Conservation (phyloP, 441 rosid genomes). For the Populus tomentosa region DNA sequence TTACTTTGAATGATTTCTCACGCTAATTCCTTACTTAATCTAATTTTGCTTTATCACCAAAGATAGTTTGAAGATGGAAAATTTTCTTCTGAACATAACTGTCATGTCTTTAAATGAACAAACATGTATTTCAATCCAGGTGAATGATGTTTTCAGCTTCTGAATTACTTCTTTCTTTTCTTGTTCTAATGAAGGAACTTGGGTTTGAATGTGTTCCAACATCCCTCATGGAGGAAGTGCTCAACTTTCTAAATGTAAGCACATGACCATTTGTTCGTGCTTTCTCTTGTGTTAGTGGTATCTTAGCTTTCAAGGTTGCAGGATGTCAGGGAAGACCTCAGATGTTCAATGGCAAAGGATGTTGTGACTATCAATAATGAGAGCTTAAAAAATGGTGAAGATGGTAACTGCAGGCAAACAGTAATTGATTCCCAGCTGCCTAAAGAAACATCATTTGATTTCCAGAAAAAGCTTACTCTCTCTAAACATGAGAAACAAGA, state of each 20-base stretch:
- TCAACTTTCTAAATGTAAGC: constrained; percentile 78
- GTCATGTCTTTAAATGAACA: neutral
- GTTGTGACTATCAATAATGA: constrained; percentile 70
- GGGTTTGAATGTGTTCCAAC: constrained; percentile 95
- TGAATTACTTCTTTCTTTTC: constrained; percentile 13
- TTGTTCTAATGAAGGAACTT: constrained; percentile 51
- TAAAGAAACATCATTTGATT: constrained; percentile 45
- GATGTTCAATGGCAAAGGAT: constrained; percentile 94
- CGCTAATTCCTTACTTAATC: neutral
- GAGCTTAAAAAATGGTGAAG: constrained; percentile 54
- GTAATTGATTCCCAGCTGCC: constrained; percentile 28
- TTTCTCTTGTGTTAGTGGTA: constrained; percentile 11
- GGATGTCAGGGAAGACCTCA: constrained; percentile 90
- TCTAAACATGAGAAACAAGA: constrained; percentile 66
- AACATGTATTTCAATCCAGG: neutral
- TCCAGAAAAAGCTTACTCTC: constrained; percentile 78
- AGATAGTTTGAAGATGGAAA: neutral
- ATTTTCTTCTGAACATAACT: neutral
- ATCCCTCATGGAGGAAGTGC: constrained; percentile 90
- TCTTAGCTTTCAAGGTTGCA: constrained; percentile 39
- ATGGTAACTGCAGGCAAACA: constrained; percentile 19
- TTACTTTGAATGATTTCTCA: neutral
- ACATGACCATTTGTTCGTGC: constrained; percentile 9
- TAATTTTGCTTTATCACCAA: neutral
- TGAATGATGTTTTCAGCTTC: constrained; percentile 8